Conservation (phyloP, 768 basidiomycete genomes). For the Pleurotus eryngii region DNA sequence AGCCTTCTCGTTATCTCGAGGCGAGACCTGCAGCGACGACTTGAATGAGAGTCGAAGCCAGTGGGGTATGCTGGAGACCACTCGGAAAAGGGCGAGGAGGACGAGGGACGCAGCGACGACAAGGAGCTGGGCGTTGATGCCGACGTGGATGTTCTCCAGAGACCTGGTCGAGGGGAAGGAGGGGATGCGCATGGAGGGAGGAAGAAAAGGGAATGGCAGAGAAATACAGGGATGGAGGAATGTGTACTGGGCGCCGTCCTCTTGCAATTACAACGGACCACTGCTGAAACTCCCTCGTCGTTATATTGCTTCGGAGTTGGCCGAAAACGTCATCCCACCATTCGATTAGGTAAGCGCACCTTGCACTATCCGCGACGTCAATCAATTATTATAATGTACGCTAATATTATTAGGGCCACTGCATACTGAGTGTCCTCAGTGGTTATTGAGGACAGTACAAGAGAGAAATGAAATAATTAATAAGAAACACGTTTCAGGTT, state of each 20-base stretch:
- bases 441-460: too few species aligned
- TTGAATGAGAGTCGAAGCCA: constrained; percentile 8
- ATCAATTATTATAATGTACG: too few species aligned
- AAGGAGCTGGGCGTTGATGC: constrained; percentile 11
- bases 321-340: not conserved
- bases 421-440: too few species aligned
- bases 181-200: constrained; percentile 5
- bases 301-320: constrained; percentile 2
- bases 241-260: not conserved
- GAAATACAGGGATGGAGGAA: not conserved
- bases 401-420: too few species aligned
- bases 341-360: not conserved
- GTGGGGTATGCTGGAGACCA: constrained; percentile 13
- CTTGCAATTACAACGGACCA: not conserved
- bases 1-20: constrained; percentile 15
- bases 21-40: constrained; percentile 8
- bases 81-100: constrained; percentile 16
- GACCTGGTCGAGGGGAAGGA: constrained; percentile 9
- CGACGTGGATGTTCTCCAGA: constrained; percentile 6
- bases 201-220: not conserved
- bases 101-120: constrained; percentile 23
- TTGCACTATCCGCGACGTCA: not conserved
- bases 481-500: too few species aligned
- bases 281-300: constrained; percentile 5
- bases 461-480: too few species aligned